Evolutionary conservation across 192 early-diverging fungal species (phyloP).

Genomic region (Diversispora epigaea): DNA sequence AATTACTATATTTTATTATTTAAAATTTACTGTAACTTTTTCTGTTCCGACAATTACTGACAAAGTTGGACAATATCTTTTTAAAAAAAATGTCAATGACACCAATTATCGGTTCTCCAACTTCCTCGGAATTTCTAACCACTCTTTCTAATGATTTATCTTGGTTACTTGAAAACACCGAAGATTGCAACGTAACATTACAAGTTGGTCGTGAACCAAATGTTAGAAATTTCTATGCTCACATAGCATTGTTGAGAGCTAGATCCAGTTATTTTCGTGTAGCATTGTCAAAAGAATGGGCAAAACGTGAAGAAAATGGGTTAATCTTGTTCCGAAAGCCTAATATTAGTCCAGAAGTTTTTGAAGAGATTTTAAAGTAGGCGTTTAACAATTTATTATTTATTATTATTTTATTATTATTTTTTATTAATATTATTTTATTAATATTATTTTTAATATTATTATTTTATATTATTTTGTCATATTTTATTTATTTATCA

Average conservation of each 20-base stretch:
- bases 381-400: neutral
- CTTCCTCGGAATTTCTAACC: neutral
- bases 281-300: constrained; percentile 6
- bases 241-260: constrained; percentile 1
- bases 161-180: neutral
- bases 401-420: too few species aligned
- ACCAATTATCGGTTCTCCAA: too few species aligned
- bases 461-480: neutral
- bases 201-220: neutral
- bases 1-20: too few species aligned
- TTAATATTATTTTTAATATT: neutral
- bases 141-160: neutral
- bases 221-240: neutral
- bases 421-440: too few species aligned
- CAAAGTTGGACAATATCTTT: too few species aligned
- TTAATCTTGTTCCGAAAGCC: neutral
- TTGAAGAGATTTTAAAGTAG: constrained; percentile 21
- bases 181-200: neutral
- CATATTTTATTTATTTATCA: neutral
- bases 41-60: too few species aligned
- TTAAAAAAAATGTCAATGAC: too few species aligned
- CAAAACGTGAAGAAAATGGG: constrained; percentile 12
- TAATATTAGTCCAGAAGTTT: constrained; percentile 1
- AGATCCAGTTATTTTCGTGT: constrained; percentile 15
- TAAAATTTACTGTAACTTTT: too few species aligned